Conservation (phyloP, 225 moss, liverwort and hornwort species). For the Neckera pumila region DNA sequence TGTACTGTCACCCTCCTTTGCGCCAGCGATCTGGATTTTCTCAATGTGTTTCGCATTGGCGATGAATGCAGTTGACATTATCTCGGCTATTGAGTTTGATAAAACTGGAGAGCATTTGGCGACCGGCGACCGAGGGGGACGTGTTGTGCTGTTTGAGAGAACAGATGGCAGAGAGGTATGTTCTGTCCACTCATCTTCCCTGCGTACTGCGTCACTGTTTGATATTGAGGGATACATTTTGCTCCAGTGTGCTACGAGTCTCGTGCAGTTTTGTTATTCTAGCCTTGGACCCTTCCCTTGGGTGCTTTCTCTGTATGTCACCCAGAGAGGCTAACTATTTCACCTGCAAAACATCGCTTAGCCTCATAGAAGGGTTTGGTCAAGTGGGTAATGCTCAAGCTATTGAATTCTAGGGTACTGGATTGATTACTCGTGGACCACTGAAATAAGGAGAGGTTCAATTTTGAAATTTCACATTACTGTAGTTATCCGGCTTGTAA, state of each 20-base stretch:
- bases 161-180: conserved; percentile 97
- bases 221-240: not conserved
- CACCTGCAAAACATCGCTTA: not conserved
- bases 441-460: not conserved
- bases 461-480: not conserved
- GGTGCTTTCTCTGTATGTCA: not conserved
- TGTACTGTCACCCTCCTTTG: not conserved
- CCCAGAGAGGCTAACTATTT: not conserved
- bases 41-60: not conserved
- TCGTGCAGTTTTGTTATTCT: not conserved
- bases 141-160: conserved; percentile 96
- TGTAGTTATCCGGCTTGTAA: not conserved
- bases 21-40: not conserved
- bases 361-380: not conserved
- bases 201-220: not conserved
- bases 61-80: conserved; percentile 82
- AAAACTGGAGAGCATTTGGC: conserved; percentile 97
- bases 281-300: conserved; percentile 39
- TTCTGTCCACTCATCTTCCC: not conserved
- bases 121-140: conserved; percentile 95
- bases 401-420: not conserved
- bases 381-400: not conserved
- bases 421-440: not conserved
- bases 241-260: not conserved
- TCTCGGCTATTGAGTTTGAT: conserved; percentile 98